Evolutionary conservation across 768 basidiomycete species (phyloP), one percentile per base, ranked within the genome.

Genomic region (Boletus rufocinnamomeus): DNA sequence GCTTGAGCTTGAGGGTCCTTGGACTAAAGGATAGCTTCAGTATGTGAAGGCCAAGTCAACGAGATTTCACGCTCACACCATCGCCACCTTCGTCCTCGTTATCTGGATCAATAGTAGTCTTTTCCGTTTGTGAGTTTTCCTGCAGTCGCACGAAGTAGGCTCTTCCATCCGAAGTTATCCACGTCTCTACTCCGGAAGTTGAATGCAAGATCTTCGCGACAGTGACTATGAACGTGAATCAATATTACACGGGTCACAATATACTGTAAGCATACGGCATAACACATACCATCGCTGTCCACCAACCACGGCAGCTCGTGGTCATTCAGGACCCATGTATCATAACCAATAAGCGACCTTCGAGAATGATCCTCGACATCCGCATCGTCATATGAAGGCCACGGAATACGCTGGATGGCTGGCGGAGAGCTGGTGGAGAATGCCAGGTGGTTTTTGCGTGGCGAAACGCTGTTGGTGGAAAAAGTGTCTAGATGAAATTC

Each of bases 141-240:
- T 77, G 76, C 25, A 92, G 75, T 57, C 83, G 84, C 8, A 91
- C 90, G 61, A 92, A 82, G 68, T 94, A 94, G 11, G 82, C 89
- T 66, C 91, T 76, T 40, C 92, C 92, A 60, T 94, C 92, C 7
- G 89, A 91, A 2, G 91, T 91, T 48, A 91, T 82, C 92, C 92
- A 94, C 0, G 84, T 84, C 72, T 93, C 92, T 14, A 85, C 82
- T 25, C 84, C 83, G 25, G 83, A 82, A 4, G 75, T 67, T 41
- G 84, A 83, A 65, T 84, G 76, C 27, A 80, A 67, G n/a, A 94
- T 86, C 54, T 84, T 78, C 11, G 72, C 71, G n/a, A 93, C 80
- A n/a, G 79, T 77, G 10, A 91, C 91, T 92, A 61, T 17, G 43
- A 28, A 50, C 14, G 49, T 19, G 40, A 41, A 50, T 56, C 49